Evolutionary conservation across 176 grass and related monocot species (phyloP).

Genomic region (Eragrostis curvula): DNA sequence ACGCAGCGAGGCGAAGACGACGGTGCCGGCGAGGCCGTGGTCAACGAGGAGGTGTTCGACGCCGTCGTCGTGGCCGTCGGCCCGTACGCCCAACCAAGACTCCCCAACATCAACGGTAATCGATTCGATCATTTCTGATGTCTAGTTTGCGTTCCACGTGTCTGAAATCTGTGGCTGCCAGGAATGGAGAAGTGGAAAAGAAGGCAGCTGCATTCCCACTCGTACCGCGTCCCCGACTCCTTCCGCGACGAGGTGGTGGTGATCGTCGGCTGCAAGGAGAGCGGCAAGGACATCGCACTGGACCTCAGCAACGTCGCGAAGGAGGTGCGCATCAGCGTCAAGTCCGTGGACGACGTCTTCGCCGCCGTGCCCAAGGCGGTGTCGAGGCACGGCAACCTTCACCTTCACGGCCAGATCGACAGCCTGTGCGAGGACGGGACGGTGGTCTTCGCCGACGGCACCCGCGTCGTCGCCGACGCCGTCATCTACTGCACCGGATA

Average conservation of each 20-base stretch:
- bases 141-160: too few species aligned
- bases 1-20: background rate
- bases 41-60: constrained; percentile 35
- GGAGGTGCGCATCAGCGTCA: too few species aligned
- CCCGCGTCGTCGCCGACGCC: too few species aligned
- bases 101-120: constrained; percentile 7
- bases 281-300: constrained; percentile 46
- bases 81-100: constrained; percentile 24
- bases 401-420: constrained; percentile 29
- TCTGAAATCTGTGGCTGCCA: background rate
- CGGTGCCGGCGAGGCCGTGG: background rate
- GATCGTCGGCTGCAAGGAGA: constrained; percentile 24
- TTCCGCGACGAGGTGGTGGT: constrained; percentile 44
- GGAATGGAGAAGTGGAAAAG: constrained; percentile 45
- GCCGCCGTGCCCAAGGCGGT: background rate
- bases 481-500: too few species aligned
- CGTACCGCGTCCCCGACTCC: constrained; percentile 19
- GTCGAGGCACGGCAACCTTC: constrained; percentile 30
- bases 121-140: too few species aligned
- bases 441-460: constrained; percentile 39
- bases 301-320: constrained; percentile 35
- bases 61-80: constrained; percentile 43
- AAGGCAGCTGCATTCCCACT: too few species aligned
- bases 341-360: background rate
- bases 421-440: constrained; percentile 8